Base-by-base conservation (phyloP, 179 eudicot genomes). In the Beta lomatogona region DNA sequence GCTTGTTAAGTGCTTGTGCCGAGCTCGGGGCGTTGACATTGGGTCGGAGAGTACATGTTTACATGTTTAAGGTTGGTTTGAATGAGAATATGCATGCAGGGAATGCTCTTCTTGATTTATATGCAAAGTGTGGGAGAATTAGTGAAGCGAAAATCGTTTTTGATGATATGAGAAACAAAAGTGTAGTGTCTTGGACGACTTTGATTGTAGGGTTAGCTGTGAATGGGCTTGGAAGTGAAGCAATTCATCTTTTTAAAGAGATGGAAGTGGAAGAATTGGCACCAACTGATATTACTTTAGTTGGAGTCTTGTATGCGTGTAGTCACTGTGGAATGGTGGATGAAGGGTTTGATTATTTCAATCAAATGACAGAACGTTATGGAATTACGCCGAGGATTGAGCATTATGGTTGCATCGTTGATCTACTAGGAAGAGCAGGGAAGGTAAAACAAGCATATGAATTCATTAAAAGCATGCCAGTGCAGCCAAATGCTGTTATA, bases 321-420 rank as follows among this genome's bases (percentile, higher is more conserved):
- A 94, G 97, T 80, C 98, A 94, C 78, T 91, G 94, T 83, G 95
- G 98, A 4, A 80, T 91, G 93, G 92, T 94, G 9, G 89, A 89
- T 31, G 89, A 93, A 52, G 98, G 95, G 12, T 90, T 93, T 60
- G 77, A 88, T 36, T 91, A 90, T 79, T 89, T 94, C 31, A 73
- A 88, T 25, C 79, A 81, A 77, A 94, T 94, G 97, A 85, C 41
- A 31, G 83, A 81, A 0, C 88, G 79, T 57, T 91, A 84, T 41
- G 85, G 88, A 3, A 83, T 91, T 74, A 89, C 83, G 59, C 93
- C 94, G 4, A 90, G 85, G 79, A 87, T 93, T 70, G 94, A 94
- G 84, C 98, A 94, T 71, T 86, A 93, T 73, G 97, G 97, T 57
- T 94, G 98, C 69, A 91, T 94, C 87, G 95, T 94, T 78, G 98